Percentiles rank a stretch among this genome's conserved stretches.
phyloP scores from a whole-genome alignment of 2,329 filamentous ascomycete genomes.

The Aureobasidium sp. region DNA sequence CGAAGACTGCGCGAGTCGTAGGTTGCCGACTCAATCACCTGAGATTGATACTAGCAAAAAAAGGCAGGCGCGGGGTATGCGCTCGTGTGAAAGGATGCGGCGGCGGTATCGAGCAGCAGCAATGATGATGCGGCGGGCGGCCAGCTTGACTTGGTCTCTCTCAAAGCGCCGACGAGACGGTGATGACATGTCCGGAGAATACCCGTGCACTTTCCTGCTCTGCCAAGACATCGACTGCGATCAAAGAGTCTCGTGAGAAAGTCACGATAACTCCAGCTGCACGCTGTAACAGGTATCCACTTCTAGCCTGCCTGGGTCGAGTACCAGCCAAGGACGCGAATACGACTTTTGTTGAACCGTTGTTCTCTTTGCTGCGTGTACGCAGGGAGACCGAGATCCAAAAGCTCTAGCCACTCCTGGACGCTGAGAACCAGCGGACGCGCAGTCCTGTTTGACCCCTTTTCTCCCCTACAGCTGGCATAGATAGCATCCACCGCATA shows the following conservation, averaged over 20 bases:
- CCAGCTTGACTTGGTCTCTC: not conserved
- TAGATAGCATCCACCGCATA: not conserved
- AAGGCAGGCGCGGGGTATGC: not conserved
- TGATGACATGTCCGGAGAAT: constrained; percentile 4
- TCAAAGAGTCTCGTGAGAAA: too few relatives aligned
- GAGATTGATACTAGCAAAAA: not conserved
- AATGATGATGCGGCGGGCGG: not conserved
- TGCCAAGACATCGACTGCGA: not conserved
- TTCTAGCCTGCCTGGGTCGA: not conserved
- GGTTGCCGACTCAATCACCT: not conserved
- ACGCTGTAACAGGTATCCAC: not conserved
- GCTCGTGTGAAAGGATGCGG: not conserved
- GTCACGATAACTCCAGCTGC: not conserved
- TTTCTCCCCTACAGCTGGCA: not conserved
- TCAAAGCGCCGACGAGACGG: not conserved
- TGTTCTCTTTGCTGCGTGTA: not conserved
- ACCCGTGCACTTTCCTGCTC: not conserved
- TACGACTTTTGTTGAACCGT: not conserved
- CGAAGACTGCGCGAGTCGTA: not conserved
- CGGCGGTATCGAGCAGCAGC: not conserved
- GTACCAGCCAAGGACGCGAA: not conserved
- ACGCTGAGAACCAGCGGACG: not conserved
- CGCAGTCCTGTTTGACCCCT: not conserved
- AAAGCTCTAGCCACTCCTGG: not conserved
- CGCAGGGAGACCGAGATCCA: not conserved